Evolutionary conservation across 305 asterid genomes (phyloP).

Genomic region (Fraxinus latifolia): DNA sequence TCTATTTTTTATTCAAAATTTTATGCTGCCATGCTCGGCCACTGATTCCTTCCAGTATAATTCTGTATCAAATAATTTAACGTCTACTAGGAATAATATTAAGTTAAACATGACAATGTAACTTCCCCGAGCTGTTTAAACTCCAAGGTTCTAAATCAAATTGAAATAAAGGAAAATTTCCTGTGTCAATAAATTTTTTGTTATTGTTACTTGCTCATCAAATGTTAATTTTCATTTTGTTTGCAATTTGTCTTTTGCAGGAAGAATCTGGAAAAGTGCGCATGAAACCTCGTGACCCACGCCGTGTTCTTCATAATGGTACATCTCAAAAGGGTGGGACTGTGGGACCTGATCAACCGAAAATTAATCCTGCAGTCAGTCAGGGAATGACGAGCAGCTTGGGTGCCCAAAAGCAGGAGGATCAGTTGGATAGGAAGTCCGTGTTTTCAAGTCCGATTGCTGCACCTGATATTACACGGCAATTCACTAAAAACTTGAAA

Average conservation of each 20-base stretch:
- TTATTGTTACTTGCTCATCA: neutral
- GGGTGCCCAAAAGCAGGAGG: slow-evolving; percentile 49
- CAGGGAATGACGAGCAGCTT: slow-evolving; percentile 31
- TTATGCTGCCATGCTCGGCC: neutral
- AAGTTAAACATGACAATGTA: slow-evolving; percentile 1
- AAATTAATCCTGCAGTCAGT: slow-evolving; percentile 33
- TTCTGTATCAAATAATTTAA: neutral
- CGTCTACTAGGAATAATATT: slow-evolving; percentile 7
- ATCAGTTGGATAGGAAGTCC: slow-evolving; percentile 43
- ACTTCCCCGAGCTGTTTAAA: slow-evolving; percentile 3
- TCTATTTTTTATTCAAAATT: neutral
- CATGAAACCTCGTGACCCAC: slow-evolving; percentile 97
- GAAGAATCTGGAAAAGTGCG: slow-evolving; percentile 71
- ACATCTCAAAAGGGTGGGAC: slow-evolving; percentile 41
- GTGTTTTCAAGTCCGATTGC: slow-evolving; percentile 34
- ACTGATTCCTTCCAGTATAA: slow-evolving; percentile 14
- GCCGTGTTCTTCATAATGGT: slow-evolving; percentile 65
- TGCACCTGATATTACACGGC: slow-evolving; percentile 75
- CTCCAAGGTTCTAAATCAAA: slow-evolving; percentile 1
- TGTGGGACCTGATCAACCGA: slow-evolving; percentile 49
- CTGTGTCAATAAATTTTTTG: neutral
- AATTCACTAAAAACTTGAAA: slow-evolving; percentile 64
- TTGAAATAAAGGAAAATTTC: slow-evolving; percentile 10
- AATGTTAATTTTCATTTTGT: slow-evolving; percentile 9
- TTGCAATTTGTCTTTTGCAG: slow-evolving; percentile 43